Percentiles rank a stretch among this genome's conserved stretches.
phyloP scores from a whole-genome alignment of 345 rosid genomes.

The Populus ilicifolia region DNA sequence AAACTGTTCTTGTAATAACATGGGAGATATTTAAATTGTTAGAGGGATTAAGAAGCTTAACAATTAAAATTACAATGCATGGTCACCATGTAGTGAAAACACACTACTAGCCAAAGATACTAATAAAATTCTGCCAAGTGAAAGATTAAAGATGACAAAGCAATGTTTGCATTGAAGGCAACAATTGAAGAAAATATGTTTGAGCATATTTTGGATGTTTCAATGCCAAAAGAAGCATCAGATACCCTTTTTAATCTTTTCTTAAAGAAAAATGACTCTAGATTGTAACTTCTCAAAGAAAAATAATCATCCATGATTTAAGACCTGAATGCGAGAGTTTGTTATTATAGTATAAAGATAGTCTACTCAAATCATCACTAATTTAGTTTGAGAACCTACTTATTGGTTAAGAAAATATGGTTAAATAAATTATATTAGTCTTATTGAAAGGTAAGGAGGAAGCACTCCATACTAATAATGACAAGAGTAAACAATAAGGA shows the following conservation, averaged over 20 bases:
- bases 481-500: neutral
- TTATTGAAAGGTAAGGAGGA: neutral
- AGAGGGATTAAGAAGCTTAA: neutral
- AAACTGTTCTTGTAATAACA: no score
- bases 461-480: neutral
- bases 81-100: neutral
- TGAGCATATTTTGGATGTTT: neutral
- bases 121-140: neutral
- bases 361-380: neutral
- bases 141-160: neutral
- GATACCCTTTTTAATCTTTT: neutral
- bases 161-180: neutral
- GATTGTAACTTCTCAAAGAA: neutral
- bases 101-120: neutral
- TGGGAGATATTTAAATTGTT: neutral
- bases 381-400: neutral
- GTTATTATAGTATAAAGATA: neutral
- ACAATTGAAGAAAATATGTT: neutral
- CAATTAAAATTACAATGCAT: neutral
- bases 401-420: neutral
- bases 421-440: neutral
- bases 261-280: neutral
- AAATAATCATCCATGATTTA: neutral
- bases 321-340: neutral
- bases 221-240: neutral